These are phyloP conservation scores for Pugionium dolabratum DNA, from an alignment of 345 rosid genomes.

Conservation along the genomic window DNA sequence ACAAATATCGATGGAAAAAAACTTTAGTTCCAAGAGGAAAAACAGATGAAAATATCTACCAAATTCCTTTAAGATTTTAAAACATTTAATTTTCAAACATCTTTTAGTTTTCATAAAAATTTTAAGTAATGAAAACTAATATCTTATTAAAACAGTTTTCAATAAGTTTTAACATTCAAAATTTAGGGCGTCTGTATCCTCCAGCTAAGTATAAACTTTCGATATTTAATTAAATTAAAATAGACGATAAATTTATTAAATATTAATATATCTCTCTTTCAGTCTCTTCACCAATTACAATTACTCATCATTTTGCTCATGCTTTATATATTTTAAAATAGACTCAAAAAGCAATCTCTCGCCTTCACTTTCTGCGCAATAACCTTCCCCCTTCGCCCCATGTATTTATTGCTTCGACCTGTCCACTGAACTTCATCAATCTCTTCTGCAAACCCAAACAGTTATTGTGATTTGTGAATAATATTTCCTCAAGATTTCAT, in stretches of 20 bases:
- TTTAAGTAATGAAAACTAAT: neutral
- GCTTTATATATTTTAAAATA: neutral
- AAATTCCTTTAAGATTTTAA: neutral
- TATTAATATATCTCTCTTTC: conserved; percentile 18
- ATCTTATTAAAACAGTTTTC: no score
- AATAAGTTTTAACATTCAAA: no score
- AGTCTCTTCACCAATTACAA: conserved; percentile 18
- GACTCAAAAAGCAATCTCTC: conserved; percentile 21
- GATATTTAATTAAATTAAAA: no score
- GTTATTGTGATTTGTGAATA: no score
- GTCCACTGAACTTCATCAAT: conserved; percentile 19
- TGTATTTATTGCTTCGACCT: conserved; percentile 27
- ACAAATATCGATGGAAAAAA: neutral
- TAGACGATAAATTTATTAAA: neutral
- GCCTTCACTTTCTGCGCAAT: conserved; percentile 33
- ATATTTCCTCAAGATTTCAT: no score
- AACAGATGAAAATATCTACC: neutral
- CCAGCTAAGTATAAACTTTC: no score
- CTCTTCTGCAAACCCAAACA: conserved; percentile 16
- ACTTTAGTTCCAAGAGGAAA: neutral
- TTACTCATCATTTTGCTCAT: conserved; percentile 38
- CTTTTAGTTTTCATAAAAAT: neutral
- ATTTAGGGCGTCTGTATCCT: no score
- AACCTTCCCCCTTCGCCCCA: conserved; percentile 19
- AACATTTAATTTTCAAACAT: neutral